Conservation (phyloP, 257 asterid species). For the Avicennia marina region DNA sequence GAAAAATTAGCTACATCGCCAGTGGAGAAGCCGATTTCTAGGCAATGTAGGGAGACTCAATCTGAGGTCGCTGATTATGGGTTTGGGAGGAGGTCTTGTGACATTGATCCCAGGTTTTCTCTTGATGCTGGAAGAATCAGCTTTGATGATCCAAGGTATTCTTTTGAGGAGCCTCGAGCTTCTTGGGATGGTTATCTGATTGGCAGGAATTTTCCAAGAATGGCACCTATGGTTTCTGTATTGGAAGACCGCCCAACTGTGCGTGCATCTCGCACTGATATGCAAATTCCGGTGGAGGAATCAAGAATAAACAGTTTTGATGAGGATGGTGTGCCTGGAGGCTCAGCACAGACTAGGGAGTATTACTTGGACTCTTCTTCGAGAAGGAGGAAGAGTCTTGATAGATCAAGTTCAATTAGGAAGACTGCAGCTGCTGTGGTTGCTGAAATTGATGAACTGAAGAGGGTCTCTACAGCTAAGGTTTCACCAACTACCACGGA, state of each 20-base stretch:
- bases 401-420: conserved; percentile 78
- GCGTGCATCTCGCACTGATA: conserved; percentile 42
- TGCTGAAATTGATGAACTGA: conserved; percentile 71
- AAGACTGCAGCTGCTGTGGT: conserved; percentile 75
- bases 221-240: conserved; percentile 78
- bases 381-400: conserved; percentile 87
- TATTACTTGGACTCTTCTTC: conserved; percentile 81
- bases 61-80: conserved; percentile 95
- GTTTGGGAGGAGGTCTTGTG: conserved; percentile 88
- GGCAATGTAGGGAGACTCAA: conserved; percentile 81
- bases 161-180: conserved; percentile 91
- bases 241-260: conserved; percentile 70
- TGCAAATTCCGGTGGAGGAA: conserved; percentile 73
- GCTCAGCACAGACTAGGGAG: conserved; percentile 71
- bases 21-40: conserved; percentile 67
- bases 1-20: conserved; percentile 53
- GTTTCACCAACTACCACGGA: conserved; percentile 62
- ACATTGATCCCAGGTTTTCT: conserved; percentile 79
- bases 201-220: conserved; percentile 62
- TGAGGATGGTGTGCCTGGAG: conserved; percentile 65
- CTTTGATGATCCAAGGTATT: conserved; percentile 77
- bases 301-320: conserved; percentile 11
- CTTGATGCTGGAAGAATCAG: conserved; percentile 88
- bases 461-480: conserved; percentile 51
- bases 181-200: conserved; percentile 85